Percentiles rank a stretch among this genome's conserved stretches.
Evolutionary conservation across 441 rosid genomes (phyloP).

Genomic region (Populus hybrid): DNA sequence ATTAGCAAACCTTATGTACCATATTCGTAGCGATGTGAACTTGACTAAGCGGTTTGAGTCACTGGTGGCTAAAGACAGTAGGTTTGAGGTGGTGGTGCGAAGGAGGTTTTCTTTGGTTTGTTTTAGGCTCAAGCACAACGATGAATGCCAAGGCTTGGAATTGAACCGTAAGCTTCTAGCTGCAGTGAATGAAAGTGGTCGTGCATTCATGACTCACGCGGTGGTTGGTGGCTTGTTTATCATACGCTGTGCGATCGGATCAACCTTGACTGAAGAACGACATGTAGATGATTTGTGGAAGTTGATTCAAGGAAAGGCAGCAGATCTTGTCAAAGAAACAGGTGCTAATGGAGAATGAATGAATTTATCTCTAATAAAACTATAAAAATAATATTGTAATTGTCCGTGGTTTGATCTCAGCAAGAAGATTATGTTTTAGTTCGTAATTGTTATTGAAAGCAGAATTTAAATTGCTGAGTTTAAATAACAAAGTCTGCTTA

Average conservation of each 20-base stretch:
- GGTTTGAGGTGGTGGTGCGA: conserved; percentile 21
- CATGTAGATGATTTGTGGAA: conserved; percentile 30
- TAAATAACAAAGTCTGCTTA: too few relatives aligned
- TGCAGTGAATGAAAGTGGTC: conserved; percentile 23
- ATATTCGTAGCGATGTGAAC: conserved; percentile 28
- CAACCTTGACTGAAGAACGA: conserved; percentile 22
- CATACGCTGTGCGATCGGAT: conserved; percentile 23
- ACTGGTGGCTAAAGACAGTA: conserved; percentile 12
- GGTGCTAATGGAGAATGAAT: too few relatives aligned
- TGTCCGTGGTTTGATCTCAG: too few relatives aligned
- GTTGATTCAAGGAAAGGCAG: conserved; percentile 23
- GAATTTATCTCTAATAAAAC: too few relatives aligned
- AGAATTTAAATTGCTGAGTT: too few relatives aligned
- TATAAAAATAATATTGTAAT: too few relatives aligned
- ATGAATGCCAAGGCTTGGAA: background rate
- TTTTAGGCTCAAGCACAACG: conserved; percentile 27
- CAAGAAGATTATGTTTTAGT: too few relatives aligned
- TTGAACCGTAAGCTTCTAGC: conserved; percentile 11
- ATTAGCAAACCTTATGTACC: conserved; percentile 16
- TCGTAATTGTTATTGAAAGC: too few relatives aligned
- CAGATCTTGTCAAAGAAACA: too few relatives aligned
- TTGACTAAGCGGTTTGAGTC: conserved; percentile 28
- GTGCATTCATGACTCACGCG: conserved; percentile 25
- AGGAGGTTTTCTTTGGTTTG: conserved; percentile 32
- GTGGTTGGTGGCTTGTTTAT: conserved; percentile 20